Evolutionary conservation across 306 rosid species (phyloP), one percentile per base, ranked within the genome.

Genomic region (Abrus pulchellus): DNA sequence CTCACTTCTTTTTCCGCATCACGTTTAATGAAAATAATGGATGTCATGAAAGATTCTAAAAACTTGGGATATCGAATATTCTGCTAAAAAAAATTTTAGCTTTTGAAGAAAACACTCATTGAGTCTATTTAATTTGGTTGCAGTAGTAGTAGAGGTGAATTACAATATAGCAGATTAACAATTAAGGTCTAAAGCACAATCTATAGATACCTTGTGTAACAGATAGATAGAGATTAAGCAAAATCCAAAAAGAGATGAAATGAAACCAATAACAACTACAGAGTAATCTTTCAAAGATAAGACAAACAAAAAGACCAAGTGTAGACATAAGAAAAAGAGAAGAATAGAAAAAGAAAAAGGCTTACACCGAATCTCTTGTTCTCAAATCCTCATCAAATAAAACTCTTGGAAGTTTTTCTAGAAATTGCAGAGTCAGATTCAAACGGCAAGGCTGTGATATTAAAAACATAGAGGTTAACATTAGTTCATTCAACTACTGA

Each of bases 341-440:
- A 66, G 52, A 66, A 66, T 7, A 7, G 72, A 67, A 47, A 45
- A 12, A 30, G 43, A 28, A 53, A 69, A 63, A 43, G 50, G 68
- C 94, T 86, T 81, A 93, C 97, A 80, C 89, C 20, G 97, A 83
- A 82, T 94, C 97, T 75, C 80, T 89, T 70, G 80, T 81, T 79
- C 82, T 82, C 54, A 85, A 73, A 56, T 89, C 94, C 80, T 92
- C 97, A 81, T 92, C 91, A 85, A 89, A 93, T 10, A 84, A 29
- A 77, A 91, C 75, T 80, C 77, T 85, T 74, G 93, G 90, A 84
- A 93, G 92, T 81, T 88, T 85, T 77, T 94, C 91, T 47, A 88
- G 83, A 66, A 86, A 77, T 82, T 88, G 91, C 20, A 80, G 77
- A 27, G 87, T 89, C 78, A 86, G 84, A 84, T 85, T 91, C 79